Percentiles rank a stretch among this genome's conserved stretches.
Conservation (phyloP, 2,329 filamentous ascomycete genomes). For the Drechslerella coelobrocha region DNA sequence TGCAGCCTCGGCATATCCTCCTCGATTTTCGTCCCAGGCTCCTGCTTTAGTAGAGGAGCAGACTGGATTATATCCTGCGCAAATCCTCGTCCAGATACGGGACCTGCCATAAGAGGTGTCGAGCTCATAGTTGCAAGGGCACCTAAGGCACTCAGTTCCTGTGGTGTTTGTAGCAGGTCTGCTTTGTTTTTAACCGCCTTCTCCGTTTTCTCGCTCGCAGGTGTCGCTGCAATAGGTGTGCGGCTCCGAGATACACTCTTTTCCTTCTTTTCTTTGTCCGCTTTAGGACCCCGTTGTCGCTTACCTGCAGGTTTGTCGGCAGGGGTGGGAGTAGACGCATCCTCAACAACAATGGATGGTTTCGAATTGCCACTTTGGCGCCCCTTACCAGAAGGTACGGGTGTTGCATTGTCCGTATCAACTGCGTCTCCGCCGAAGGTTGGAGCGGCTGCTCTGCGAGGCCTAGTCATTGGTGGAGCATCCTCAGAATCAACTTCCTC, state of each 20-base stretch:
- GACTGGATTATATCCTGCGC: conserved; percentile 36
- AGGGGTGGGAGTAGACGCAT: conserved; percentile 39
- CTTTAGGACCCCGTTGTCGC: conserved; percentile 42
- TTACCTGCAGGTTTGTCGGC: conserved; percentile 41
- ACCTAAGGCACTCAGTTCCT: conserved; percentile 46
- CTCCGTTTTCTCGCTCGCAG: conserved; percentile 28
- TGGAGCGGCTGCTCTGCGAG: conserved; percentile 61
- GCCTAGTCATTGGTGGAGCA: conserved; percentile 60
- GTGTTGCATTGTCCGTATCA: conserved; percentile 44
- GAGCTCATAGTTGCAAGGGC: conserved; percentile 50
- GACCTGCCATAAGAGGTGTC: background rate
- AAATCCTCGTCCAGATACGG: conserved; percentile 12
- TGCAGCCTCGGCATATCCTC: conserved; percentile 32
- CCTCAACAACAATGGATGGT: conserved; percentile 37
- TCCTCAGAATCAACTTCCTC: conserved; percentile 58
- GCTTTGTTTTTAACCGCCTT: conserved; percentile 36
- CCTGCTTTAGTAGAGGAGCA: conserved; percentile 31
- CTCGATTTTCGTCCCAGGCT: conserved; percentile 38
- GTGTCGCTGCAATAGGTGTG: conserved; percentile 31
- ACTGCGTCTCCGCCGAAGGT: conserved; percentile 52
- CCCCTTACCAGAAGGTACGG: conserved; percentile 34
- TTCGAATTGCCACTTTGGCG: conserved; percentile 11
- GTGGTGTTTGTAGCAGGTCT: conserved; percentile 29
- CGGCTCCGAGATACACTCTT: conserved; percentile 48
- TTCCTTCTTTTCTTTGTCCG: conserved; percentile 52